Conservation (phyloP, 2,329 filamentous ascomycete species). For the Helotiales sp. region DNA sequence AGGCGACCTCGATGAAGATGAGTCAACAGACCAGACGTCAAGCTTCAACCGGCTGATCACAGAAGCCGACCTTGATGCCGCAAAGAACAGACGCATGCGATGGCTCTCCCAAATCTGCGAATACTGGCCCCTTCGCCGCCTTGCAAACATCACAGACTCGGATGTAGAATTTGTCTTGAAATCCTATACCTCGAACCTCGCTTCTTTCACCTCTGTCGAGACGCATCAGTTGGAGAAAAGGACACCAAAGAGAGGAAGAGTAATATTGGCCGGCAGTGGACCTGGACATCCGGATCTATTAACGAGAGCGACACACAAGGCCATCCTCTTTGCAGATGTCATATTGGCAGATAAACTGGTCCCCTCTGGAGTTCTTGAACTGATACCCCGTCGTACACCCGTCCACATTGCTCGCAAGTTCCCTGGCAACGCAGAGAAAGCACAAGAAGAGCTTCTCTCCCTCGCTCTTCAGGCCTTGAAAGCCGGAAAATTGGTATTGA, state of each 20-base stretch:
- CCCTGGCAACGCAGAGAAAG: conserved; percentile 91
- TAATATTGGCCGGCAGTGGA: conserved; percentile 88
- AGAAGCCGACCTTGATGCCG: conserved; percentile 70
- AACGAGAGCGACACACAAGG: conserved; percentile 77
- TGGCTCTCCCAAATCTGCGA: conserved; percentile 98
- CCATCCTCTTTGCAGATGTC: conserved; percentile 73
- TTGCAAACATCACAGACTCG: conserved; percentile 76
- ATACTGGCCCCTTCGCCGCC: conserved; percentile 88
- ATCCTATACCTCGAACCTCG: conserved; percentile 55
- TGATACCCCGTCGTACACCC: conserved; percentile 85
- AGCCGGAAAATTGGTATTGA: conserved; percentile 76
- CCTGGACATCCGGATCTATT: conserved; percentile 91
- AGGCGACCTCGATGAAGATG: conserved; percentile 44
- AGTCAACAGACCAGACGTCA: conserved; percentile 73
- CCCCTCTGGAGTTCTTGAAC: conserved; percentile 78
- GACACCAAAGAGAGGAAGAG: conserved; percentile 57
- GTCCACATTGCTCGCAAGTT: conserved; percentile 96
- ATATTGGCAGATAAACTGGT: conserved; percentile 85
- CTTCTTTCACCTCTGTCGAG: conserved; percentile 33
- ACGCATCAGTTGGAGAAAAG: conserved; percentile 32
- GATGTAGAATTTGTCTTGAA: conserved; percentile 78
- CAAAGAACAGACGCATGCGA: conserved; percentile 79
- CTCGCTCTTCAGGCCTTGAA: conserved; percentile 70
- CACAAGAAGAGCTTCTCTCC: conserved; percentile 84
- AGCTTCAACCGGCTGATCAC: conserved; percentile 82